Evolutionary conservation across 2,329 filamentous ascomycete species (phyloP).

Genomic region (Dactylellina sp.): DNA sequence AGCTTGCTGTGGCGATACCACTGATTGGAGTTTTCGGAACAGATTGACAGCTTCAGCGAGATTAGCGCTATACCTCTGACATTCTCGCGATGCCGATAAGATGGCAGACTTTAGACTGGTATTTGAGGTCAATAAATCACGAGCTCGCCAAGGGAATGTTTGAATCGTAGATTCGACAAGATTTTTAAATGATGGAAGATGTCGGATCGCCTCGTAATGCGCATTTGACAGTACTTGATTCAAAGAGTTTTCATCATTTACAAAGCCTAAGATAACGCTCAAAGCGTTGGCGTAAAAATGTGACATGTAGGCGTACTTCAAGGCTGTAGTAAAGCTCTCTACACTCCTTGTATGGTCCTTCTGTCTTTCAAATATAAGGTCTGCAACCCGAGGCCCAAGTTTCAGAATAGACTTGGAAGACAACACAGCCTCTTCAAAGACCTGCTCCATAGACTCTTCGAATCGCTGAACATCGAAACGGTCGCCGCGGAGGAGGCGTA

Average conservation of each 20-base stretch:
- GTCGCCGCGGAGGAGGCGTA: slow-evolving; percentile 75
- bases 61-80: slow-evolving; percentile 56
- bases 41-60: slow-evolving; percentile 58
- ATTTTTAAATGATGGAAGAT: slow-evolving; percentile 73
- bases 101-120: slow-evolving; percentile 66
- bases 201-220: slow-evolving; percentile 76
- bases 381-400: slow-evolving; percentile 74
- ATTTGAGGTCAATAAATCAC: slow-evolving; percentile 72
- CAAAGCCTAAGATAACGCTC: slow-evolving; percentile 71
- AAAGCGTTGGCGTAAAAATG: slow-evolving; percentile 84
- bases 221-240: slow-evolving; percentile 68
- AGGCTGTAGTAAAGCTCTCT: slow-evolving; percentile 59
- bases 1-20: slow-evolving; percentile 34
- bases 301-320: slow-evolving; percentile 84
- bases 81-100: slow-evolving; percentile 43
- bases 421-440: slow-evolving; percentile 76
- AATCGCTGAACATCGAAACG: slow-evolving; percentile 83
- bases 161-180: slow-evolving; percentile 41
- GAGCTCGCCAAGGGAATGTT: slow-evolving; percentile 58
- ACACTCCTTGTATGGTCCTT: slow-evolving; percentile 79
- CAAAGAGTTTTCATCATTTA: slow-evolving; percentile 61
- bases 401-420: slow-evolving; percentile 70
- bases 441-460: slow-evolving; percentile 76
- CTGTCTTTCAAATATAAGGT: slow-evolving; percentile 76
- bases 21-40: slow-evolving; percentile 47